phyloP scores from a whole-genome alignment of 192 early-diverging fungal species.

The Geranomyces michiganensis region DNA sequence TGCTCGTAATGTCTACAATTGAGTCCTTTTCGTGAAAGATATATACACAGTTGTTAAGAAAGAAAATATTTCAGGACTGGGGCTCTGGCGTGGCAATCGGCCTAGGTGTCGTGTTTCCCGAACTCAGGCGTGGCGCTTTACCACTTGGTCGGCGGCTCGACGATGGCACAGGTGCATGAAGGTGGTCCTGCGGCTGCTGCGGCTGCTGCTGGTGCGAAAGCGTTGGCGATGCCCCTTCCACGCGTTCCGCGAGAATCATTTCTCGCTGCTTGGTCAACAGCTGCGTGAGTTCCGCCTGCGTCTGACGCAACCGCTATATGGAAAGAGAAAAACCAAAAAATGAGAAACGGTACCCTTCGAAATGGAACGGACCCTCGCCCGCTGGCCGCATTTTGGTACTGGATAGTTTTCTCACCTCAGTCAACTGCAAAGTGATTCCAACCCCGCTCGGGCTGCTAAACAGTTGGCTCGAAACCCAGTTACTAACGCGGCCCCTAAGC shows the following conservation, averaged over 20 bases:
- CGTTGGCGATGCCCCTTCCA: background rate
- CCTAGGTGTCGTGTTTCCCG: slow-evolving; percentile 13
- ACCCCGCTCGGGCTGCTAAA: slow-evolving; percentile 24
- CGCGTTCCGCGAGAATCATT: slow-evolving; percentile 5
- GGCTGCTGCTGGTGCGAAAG: background rate
- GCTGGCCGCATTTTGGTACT: background rate
- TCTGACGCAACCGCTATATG: slow-evolving; percentile 20
- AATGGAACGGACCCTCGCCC: too few species aligned
- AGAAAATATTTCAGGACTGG: background rate
- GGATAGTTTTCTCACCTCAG: slow-evolving; percentile 20
- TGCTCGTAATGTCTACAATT: too few species aligned
- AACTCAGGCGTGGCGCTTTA: slow-evolving; percentile 5
- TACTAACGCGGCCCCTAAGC: slow-evolving; percentile 13
- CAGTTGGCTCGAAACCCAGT: slow-evolving; percentile 25
- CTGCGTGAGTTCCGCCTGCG: slow-evolving; percentile 21
- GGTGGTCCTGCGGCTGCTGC: background rate
- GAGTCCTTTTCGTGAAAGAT: background rate
- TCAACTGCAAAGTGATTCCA: slow-evolving; percentile 19
- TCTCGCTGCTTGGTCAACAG: slow-evolving; percentile 18
- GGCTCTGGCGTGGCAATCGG: slow-evolving; percentile 15
- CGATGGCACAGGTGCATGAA: background rate
- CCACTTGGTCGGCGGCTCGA: slow-evolving; percentile 9
- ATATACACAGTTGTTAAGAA: background rate
- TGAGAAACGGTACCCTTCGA: too few species aligned
- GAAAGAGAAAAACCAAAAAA: background rate